A percentile compares a stretch with the other conserved stretches of the same genome.
phyloP scores from a whole-genome alignment of 768 basidiomycete genomes.

The Boletus subcaerulescens region DNA sequence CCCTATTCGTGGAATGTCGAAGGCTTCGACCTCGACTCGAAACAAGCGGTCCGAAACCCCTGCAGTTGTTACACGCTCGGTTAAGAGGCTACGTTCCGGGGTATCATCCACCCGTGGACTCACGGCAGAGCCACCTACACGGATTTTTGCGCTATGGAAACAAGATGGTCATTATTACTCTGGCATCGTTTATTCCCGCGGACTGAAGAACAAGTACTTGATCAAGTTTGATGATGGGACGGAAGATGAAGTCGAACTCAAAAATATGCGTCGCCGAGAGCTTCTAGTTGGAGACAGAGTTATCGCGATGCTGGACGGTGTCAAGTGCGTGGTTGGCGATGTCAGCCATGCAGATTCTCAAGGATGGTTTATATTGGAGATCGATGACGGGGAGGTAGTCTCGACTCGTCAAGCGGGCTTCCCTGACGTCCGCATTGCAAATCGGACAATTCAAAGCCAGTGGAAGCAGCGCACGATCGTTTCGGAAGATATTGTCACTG shows the following conservation, averaged over 20 bases:
- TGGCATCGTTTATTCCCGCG: slow-evolving; percentile 48
- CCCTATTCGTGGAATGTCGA: slow-evolving; percentile 20
- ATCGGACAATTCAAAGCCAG: slow-evolving; percentile 44
- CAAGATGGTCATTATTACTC: slow-evolving; percentile 58
- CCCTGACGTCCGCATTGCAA: slow-evolving; percentile 46
- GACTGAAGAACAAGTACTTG: slow-evolving; percentile 34
- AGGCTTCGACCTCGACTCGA: slow-evolving; percentile 27
- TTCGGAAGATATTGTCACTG: slow-evolving; percentile 41
- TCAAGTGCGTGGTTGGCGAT: slow-evolving; percentile 32
- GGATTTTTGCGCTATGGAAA: slow-evolving; percentile 72
- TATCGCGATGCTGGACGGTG: slow-evolving; percentile 31
- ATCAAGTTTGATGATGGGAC: slow-evolving; percentile 70
- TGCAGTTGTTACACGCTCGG: slow-evolving; percentile 33
- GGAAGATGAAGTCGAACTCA: slow-evolving; percentile 43
- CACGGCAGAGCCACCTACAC: slow-evolving; percentile 38
- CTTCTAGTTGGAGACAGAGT: slow-evolving; percentile 58
- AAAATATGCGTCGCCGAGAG: slow-evolving; percentile 52
- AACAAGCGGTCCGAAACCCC: slow-evolving; percentile 26
- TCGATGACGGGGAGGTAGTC: slow-evolving; percentile 37
- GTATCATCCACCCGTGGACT: slow-evolving; percentile 21
- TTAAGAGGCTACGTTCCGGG: slow-evolving; percentile 42
- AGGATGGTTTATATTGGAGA: slow-evolving; percentile 35
- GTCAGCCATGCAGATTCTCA: slow-evolving; percentile 30
- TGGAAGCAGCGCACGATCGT: slow-evolving; percentile 56
- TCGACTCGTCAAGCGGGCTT: slow-evolving; percentile 30